Base-by-base conservation (phyloP, 208 protist species). In the Acanthamoeba triangularis region DNA sequence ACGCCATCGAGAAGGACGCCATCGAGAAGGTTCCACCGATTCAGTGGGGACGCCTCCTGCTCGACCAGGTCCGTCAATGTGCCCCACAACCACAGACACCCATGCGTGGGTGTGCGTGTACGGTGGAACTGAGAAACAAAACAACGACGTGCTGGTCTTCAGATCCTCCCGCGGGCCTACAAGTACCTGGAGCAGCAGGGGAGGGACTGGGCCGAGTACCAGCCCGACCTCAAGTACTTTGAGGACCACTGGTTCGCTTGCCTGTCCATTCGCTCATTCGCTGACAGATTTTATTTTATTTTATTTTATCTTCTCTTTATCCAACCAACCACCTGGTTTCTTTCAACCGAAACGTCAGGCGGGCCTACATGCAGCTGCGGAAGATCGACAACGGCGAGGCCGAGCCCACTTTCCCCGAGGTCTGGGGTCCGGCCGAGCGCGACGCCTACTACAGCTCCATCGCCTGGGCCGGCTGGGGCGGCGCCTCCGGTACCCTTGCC, bases 391-490 rank as follows among this genome's bases (percentile, higher is more conserved):
- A 87, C 25, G 10, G n/a, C 7, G 37, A 35, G 8, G 37, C 56
- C 0, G 67, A 33, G 59, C 54, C 33, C 54, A 54, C 35, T 1
- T 92, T 92, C 59, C 87, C 63, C 13, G 87, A 69, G 20, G 7
- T 20, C 1, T 96, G 84, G 44, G 74, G 65, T 37, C 52, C 33
- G 7, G 35, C n/a, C 3, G 88, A 96, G 25, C 41, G 96, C 49
- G 90, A 96, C 25, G 33, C 30, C 11, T 96, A 61, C 28, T 95
- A 96, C 56, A 23, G 63, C 6, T 95, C 52, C 1, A 59, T 96
- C 84, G 95, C 94, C 30, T 96, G 74, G 61, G 44, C 41, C 47
- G 96, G 93, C 28, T 96, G 94, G 96, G 94, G 96, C 25, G 95
- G 95, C n/a, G 67, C 67, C 4, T 92, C 59, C 14, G 67, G 67